Percentiles rank a stretch among this genome's conserved stretches.
phyloP scores from a whole-genome alignment of 805 yeast species.

The Torulaspora maleeae region DNA sequence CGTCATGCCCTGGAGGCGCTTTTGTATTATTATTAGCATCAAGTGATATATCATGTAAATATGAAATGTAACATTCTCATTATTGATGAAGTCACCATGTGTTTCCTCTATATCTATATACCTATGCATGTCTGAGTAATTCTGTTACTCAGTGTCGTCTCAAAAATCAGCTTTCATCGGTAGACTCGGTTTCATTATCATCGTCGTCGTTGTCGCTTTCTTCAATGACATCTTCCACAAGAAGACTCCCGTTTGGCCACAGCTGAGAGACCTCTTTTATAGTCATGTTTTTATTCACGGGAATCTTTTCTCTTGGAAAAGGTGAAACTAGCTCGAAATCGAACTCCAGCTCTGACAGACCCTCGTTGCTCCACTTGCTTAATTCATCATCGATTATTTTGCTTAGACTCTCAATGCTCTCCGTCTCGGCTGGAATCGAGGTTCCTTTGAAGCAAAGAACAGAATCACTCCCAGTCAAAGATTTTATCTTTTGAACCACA shows the following conservation, averaged over 20 bases:
- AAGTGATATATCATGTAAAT: neutral
- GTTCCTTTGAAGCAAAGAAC: slow-evolving; percentile 23
- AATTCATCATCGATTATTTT: slow-evolving; percentile 17
- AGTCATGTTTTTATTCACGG: slow-evolving; percentile 24
- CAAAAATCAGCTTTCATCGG: neutral
- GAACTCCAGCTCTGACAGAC: slow-evolving; percentile 25
- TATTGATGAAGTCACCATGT: neutral
- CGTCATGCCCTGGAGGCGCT: neutral
- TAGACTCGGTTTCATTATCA: slow-evolving; percentile 9
- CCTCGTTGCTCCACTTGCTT: slow-evolving; percentile 9
- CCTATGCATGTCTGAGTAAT: neutral
- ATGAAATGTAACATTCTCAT: neutral
- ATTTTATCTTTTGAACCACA: slow-evolving; percentile 40
- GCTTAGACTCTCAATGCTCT: slow-evolving; percentile 9
- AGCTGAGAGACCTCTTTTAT: slow-evolving; percentile 44
- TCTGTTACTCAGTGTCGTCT: neutral
- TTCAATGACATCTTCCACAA: slow-evolving; percentile 44
- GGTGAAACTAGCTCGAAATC: slow-evolving; percentile 58
- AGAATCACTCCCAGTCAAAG: slow-evolving; percentile 15
- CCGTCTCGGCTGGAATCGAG: slow-evolving; percentile 8
- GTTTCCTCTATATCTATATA: neutral
- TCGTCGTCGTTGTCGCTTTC: slow-evolving; percentile 29
- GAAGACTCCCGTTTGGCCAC: slow-evolving; percentile 69
- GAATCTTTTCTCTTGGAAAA: slow-evolving; percentile 54
- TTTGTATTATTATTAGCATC: neutral